Conservation (phyloP, 2,329 filamentous ascomycete genomes). For the Xylaria sp. region DNA sequence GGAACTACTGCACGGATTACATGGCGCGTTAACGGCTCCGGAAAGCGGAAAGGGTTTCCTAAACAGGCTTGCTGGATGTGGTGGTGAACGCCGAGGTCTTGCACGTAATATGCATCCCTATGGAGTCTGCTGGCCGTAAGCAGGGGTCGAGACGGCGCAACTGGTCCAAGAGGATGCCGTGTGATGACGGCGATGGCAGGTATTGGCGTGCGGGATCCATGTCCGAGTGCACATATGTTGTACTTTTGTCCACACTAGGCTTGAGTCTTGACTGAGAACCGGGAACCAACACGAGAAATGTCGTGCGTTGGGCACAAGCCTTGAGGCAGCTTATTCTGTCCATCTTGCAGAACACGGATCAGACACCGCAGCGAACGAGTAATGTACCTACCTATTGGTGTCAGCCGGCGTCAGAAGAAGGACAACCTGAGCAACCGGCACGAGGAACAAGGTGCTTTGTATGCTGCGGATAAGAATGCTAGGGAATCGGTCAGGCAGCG, state of each 20-base stretch:
- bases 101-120: conserved; percentile 2
- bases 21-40: conserved; percentile 1
- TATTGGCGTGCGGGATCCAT: not conserved
- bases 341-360: not conserved
- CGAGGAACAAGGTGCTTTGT: too few relatives aligned
- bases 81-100: conserved; percentile 6
- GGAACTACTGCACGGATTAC: not conserved
- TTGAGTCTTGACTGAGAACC: not conserved
- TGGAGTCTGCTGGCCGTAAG: conserved; percentile 17
- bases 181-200: conserved; percentile 5
- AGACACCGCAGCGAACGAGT: too few relatives aligned
- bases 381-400: too few relatives aligned
- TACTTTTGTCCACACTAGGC: too few relatives aligned
- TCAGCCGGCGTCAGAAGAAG: too few relatives aligned
- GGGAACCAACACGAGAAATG: not conserved
- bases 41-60: conserved; percentile 13
- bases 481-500: too few relatives aligned
- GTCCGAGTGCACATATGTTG: too few relatives aligned
- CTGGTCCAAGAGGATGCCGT: conserved; percentile 14
- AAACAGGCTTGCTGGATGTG: not conserved
- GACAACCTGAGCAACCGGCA: too few relatives aligned
- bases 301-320: not conserved
- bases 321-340: too few relatives aligned
- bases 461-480: too few relatives aligned
- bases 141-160: conserved; percentile 15